These are phyloP conservation scores for Takashimella koratensis DNA, from an alignment of 1,284 basidiomycete genomes.

Conservation along the genomic window DNA sequence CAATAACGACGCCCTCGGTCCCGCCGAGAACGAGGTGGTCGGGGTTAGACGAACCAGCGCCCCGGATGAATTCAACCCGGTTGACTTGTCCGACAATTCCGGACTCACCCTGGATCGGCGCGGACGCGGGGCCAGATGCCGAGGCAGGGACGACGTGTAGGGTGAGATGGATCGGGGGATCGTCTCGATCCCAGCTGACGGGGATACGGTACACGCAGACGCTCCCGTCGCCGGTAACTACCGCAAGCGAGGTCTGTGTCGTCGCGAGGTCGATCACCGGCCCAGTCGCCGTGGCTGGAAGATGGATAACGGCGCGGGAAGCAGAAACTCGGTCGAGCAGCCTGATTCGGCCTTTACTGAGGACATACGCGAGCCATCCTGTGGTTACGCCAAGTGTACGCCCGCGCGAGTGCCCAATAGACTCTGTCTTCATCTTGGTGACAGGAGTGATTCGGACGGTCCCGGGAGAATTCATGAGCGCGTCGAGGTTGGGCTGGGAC, in stretches of 20 bases:
- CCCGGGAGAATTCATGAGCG: conserved; percentile 21
- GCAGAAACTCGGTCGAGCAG: conserved; percentile 34
- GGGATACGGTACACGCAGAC: conserved; percentile 34
- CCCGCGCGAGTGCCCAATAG: conserved; percentile 19
- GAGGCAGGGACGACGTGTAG: conserved; percentile 9
- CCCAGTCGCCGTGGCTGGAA: conserved; percentile 16
- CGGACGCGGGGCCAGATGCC: conserved; percentile 1
- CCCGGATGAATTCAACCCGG: conserved; percentile 36
- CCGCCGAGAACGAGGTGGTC: conserved; percentile 36
- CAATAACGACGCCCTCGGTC: conserved; percentile 28
- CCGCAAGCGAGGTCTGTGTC: conserved; percentile 24
- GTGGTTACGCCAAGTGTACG: conserved; percentile 31
- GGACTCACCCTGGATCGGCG: conserved; percentile 4
- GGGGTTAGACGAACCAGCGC: conserved; percentile 9
- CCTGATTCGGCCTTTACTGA: conserved; percentile 34
- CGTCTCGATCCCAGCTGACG: conserved; percentile 24
- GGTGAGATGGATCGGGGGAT: conserved; percentile 21
- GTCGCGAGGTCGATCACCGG: conserved; percentile 35
- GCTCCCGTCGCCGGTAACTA: conserved; percentile 24
- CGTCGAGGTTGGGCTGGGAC: conserved; percentile 27
- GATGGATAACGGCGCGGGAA: conserved; percentile 30
- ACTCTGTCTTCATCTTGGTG: conserved; percentile 30
- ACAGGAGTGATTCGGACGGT: conserved; percentile 26
- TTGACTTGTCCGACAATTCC: conserved; percentile 19
- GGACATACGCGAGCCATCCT: conserved; percentile 36